Percentiles rank a stretch among this genome's conserved stretches.
These are phyloP conservation scores for Penicillium sp. DNA, from an alignment of 2,329 filamentous ascomycete genomes.

Conservation along the genomic window DNA sequence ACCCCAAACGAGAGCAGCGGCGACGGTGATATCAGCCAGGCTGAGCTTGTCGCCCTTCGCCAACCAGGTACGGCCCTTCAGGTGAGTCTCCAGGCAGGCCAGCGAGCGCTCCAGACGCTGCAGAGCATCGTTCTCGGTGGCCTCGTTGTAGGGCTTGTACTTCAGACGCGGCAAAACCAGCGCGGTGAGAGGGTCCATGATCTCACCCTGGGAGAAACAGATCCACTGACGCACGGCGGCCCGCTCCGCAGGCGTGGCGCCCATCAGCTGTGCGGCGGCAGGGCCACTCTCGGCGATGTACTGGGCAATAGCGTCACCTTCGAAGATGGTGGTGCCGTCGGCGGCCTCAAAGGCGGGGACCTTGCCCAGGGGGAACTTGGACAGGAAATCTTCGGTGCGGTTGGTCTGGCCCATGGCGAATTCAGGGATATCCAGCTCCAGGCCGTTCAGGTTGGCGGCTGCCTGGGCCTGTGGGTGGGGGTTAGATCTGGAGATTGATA, in stretches of 20 bases:
- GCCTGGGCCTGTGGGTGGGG: conserved; percentile 25
- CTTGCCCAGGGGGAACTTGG: conserved; percentile 52
- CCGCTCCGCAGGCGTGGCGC: conserved; percentile 38
- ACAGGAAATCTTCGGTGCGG: conserved; percentile 43
- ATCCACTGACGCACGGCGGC: conserved; percentile 47
- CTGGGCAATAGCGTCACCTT: conserved; percentile 46
- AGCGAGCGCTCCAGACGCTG: conserved; percentile 20
- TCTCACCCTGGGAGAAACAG: conserved; percentile 37
- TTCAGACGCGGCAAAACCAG: conserved; percentile 22
- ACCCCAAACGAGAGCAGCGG: conserved; percentile 23
- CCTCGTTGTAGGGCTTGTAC: conserved; percentile 18
- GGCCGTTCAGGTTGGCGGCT: conserved; percentile 35
- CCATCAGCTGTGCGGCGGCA: conserved; percentile 43
- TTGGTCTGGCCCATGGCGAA: conserved; percentile 45
- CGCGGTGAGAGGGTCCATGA: conserved; percentile 15
- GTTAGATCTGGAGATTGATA: not conserved
- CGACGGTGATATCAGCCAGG: conserved; percentile 28
- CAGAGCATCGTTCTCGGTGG: conserved; percentile 14
- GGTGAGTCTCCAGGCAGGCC: conserved; percentile 17
- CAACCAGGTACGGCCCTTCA: conserved; percentile 22
- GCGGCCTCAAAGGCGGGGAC: conserved; percentile 48
- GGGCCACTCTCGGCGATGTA: conserved; percentile 48
- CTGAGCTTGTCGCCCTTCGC: conserved; percentile 19
- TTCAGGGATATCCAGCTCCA: conserved; percentile 26
- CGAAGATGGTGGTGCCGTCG: conserved; percentile 46